Evolutionary conservation across 2,329 filamentous ascomycete species (phyloP), one percentile per base, ranked within the genome.

Genomic region (Huntiella abstrusa): DNA sequence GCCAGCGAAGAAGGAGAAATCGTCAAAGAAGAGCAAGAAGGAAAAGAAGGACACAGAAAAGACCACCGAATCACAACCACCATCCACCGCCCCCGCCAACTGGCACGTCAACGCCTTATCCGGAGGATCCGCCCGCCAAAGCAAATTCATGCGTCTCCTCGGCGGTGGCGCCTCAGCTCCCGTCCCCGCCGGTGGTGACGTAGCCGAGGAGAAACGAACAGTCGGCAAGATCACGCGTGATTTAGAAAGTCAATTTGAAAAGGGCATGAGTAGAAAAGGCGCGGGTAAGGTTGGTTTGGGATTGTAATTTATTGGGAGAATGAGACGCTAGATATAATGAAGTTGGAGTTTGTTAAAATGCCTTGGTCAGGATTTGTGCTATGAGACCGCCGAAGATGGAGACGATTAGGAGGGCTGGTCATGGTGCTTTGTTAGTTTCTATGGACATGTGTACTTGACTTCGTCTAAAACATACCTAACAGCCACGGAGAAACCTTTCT

Each of bases 401-500:
- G 35, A 13, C n/a, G 16, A 37, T 7, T 7, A 13, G 35, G 16
- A 37, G 35, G 11, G 6, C 5, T 13, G n/a, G n/a, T 3, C 3
- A 36, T 36, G 34, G 10, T n/a, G 35, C n/a, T 37, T 38, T 38
- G 38, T 40, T 39, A 16, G 17, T 5, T 22, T 37, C 22, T 33
- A 16, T 32, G 10, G 6, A 3, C 12, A 17, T 40, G 7, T 17
- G 13, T 13, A 4, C 4, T 15, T 10, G n/a, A 12, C 13, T 17
- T n/a, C n/a, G n/a, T n/a, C n/a, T n/a, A 47, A 8, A n/a, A 62
- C 66, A 52, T 65, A 80, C 77, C 64, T 33, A 81, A 61, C 73
- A 73, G 77, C 52, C 78, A 57, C n/a, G 70, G 66, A 28, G 75
- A 77, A 57, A 81, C 71, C 53, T 75, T 70, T 48, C 73, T 70